Percentiles rank a stretch among this genome's conserved stretches.
phyloP scores from a whole-genome alignment of 176 grass and related monocot species.

The Zea luxurians region DNA sequence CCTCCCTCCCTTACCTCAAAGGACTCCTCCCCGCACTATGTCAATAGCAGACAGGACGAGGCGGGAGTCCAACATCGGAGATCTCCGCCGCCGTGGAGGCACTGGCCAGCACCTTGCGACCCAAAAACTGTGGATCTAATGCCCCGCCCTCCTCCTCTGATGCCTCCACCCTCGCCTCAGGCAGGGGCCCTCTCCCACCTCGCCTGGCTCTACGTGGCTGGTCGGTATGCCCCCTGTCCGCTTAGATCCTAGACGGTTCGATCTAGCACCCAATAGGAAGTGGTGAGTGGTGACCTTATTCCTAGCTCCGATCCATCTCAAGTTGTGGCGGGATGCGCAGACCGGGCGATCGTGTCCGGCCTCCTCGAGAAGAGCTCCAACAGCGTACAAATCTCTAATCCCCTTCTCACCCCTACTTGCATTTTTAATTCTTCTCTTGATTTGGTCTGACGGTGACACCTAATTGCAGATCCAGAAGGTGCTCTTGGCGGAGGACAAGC shows the following conservation, averaged over 20 bases:
- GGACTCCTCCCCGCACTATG: too few species aligned
- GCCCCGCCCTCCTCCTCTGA: slow-evolving; percentile 23
- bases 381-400: slow-evolving; percentile 61
- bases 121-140: slow-evolving; percentile 61
- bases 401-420: neutral
- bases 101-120: slow-evolving; percentile 69
- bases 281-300: neutral
- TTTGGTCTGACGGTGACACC: neutral
- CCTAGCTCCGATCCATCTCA: slow-evolving; percentile 30
- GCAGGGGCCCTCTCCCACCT: slow-evolving; percentile 67
- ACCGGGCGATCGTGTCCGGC: slow-evolving; percentile 70
- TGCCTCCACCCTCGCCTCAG: slow-evolving; percentile 30
- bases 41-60: slow-evolving; percentile 8
- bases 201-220: slow-evolving; percentile 95
- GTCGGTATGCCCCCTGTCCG: slow-evolving; percentile 41
- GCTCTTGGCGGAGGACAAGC: slow-evolving; percentile 82
- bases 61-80: slow-evolving; percentile 32
- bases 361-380: slow-evolving; percentile 77
- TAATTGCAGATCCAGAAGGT: slow-evolving; percentile 71
- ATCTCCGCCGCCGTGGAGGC: slow-evolving; percentile 56
- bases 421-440: neutral
- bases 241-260: slow-evolving; percentile 23
- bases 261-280: neutral
- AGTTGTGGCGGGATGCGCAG: slow-evolving; percentile 94
- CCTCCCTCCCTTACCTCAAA: too few species aligned